Base-by-base conservation (phyloP, 441 rosid genomes). In the Raphanus hybrid region DNA sequence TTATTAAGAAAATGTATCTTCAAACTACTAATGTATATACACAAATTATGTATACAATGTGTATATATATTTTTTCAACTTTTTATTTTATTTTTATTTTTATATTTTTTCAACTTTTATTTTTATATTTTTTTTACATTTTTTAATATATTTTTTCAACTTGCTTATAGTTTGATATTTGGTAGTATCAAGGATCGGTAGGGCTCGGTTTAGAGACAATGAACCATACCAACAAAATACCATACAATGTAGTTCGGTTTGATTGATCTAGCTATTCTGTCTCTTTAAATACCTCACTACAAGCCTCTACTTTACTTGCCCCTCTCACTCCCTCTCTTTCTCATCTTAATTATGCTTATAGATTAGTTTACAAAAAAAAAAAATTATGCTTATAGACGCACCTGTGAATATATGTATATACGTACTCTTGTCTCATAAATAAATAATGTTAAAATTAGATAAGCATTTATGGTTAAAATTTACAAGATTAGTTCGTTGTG, bases 261-360 rank as follows among this genome's bases (percentile, higher is more conserved):
- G 11, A 15, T 15, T 48, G 0, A 59, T 34, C 69, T 3, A 58
- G 66, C 10, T 34, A 37, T n/a, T 67, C 16, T 4, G 14, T 50
- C 77, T 61, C 74, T 78, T 73, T 78, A 78, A 73, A 73, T 61
- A 73, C 66, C 35, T 14, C 23, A 16, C 64, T 37, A 9, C 39
- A 71, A 35, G 59, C 39, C 39, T 68, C 74, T 62, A 14, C 70
- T 73, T 78, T 61, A 50, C 58, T 73, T 48, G 37, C 60, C 23
- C 74, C 18, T 78, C 66, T 54, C 60, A 58, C 64, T 67, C 70
- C 27, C 55, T 61, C 74, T 67, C 74, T 14, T 27, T 50, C 77
- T 50, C 67, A 55, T 45, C 41, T 71, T 32, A 37, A 37, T 37
- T 37, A 43, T 66, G 57, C 69, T 15, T 68, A 39, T 65, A 37